phyloP scores from a whole-genome alignment of 2,329 filamentous ascomycete species.

The Blastomyces silverae region DNA sequence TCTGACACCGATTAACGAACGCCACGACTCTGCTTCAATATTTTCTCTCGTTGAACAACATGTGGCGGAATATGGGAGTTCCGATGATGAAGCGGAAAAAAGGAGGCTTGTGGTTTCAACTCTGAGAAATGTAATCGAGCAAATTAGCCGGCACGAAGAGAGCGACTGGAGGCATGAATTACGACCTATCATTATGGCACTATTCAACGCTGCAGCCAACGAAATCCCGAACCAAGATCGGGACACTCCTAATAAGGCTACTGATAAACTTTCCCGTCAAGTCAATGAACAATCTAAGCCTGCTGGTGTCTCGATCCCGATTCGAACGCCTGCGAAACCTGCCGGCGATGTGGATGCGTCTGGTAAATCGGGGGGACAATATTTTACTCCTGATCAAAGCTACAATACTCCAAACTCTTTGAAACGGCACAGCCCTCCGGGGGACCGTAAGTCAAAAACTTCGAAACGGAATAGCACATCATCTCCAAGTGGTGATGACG shows the following conservation, averaged over 20 bases:
- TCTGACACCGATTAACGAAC: conserved; percentile 9
- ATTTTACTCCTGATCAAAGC: conserved; percentile 1
- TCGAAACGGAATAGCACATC: conserved; percentile 28
- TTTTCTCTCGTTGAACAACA: conserved; percentile 9
- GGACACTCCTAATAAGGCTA: background rate
- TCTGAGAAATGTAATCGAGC: conserved; percentile 8
- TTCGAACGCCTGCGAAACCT: conserved; percentile 1
- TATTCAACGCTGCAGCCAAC: conserved; percentile 6
- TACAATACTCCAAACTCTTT: conserved; percentile 18
- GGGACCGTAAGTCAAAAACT: conserved; percentile 26
- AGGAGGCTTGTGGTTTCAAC: conserved; percentile 6
- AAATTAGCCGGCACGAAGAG: conserved; percentile 3
- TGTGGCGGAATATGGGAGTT: background rate
- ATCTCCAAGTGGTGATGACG: conserved; percentile 26
- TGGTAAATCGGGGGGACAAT: background rate
- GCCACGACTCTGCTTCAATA: conserved; percentile 6
- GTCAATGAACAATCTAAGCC: background rate
- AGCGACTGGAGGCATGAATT: conserved; percentile 8
- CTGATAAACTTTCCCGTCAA: background rate
- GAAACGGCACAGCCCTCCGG: conserved; percentile 33
- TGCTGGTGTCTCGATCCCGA: background rate
- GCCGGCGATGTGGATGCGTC: conserved; percentile 12
- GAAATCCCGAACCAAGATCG: background rate
- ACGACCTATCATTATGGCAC: conserved; percentile 2
- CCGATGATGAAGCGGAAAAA: background rate